Conservation (phyloP, 2,329 filamentous ascomycete genomes). For the Didymella keratinophila region DNA sequence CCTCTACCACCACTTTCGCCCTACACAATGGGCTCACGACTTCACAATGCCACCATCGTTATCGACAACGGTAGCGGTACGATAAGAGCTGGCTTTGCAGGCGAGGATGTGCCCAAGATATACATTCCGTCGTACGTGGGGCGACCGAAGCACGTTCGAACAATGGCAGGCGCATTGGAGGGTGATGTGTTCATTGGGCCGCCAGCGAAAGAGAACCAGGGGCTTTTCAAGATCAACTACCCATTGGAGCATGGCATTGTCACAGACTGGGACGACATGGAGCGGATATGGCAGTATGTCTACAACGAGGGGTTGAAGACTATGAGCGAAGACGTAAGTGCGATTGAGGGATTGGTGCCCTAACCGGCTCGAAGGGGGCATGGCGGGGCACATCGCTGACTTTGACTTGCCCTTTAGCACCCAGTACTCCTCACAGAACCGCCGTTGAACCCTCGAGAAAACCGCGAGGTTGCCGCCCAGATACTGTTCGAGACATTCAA, state of each 20-base stretch:
- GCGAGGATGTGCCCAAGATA: constrained; percentile 94
- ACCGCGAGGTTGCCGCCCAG: constrained; percentile 95
- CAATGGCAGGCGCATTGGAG: constrained; percentile 94
- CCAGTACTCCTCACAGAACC: constrained; percentile 96
- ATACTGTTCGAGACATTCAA: constrained; percentile 99
- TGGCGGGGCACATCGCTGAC: constrained; percentile 23
- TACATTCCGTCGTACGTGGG: constrained; percentile 98
- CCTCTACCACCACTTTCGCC: background rate
- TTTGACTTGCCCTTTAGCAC: constrained; percentile 64
- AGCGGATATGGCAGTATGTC: constrained; percentile 98
- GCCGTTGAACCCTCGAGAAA: constrained; percentile 91
- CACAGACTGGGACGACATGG: constrained; percentile 99
- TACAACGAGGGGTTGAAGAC: constrained; percentile 97
- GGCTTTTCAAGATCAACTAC: constrained; percentile 93
- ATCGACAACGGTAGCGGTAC: constrained; percentile 99
- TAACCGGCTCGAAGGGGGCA: constrained; percentile 11
- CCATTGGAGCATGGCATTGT: constrained; percentile 97
- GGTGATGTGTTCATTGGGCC: constrained; percentile 97
- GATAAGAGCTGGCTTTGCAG: constrained; percentile 95
- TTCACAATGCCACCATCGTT: constrained; percentile 98
- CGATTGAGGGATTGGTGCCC: background rate
- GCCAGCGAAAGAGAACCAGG: constrained; percentile 87
- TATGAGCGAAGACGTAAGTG: constrained; percentile 87
- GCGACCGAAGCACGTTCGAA: constrained; percentile 91
- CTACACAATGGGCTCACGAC: constrained; percentile 67